These are phyloP conservation scores for Haplosporangium sp. DNA, from an alignment of 371 early-diverging fungal genomes.

Conservation along the genomic window DNA sequence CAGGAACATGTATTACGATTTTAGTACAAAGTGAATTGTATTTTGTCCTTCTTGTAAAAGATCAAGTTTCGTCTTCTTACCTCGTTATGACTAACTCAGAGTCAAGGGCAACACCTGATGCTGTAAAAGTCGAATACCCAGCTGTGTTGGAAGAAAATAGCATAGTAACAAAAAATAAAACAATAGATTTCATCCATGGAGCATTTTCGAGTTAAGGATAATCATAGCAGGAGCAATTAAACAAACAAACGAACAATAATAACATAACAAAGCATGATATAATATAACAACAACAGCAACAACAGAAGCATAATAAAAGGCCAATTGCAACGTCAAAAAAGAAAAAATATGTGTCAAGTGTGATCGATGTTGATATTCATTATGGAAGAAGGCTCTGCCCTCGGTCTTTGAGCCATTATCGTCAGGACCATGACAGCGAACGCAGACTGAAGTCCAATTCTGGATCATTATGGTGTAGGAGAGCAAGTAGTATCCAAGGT, in stretches of 20 bases:
- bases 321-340: background rate
- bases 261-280: background rate
- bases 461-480: slow-evolving; percentile 42
- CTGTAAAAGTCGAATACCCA: slow-evolving; percentile 54
- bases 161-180: slow-evolving; percentile 5
- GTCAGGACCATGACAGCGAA: slow-evolving; percentile 54
- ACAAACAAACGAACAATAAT: background rate
- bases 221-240: background rate
- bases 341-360: background rate
- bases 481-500: background rate
- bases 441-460: slow-evolving; percentile 55
- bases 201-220: slow-evolving; percentile 40
- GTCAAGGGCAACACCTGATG: slow-evolving; percentile 47
- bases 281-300: background rate
- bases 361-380: slow-evolving; percentile 53
- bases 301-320: background rate
- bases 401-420: slow-evolving; percentile 47
- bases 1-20: background rate
- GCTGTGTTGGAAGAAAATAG: slow-evolving; percentile 34
- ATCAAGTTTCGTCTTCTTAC: slow-evolving; percentile 15
- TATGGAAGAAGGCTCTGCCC: slow-evolving; percentile 56
- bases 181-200: background rate
- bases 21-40: slow-evolving; percentile 2
- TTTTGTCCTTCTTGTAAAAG: slow-evolving; percentile 1
- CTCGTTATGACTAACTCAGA: slow-evolving; percentile 49